A percentile compares a stretch with the other conserved stretches of the same genome.
These are phyloP conservation scores for Acmispon strigosus DNA, from an alignment of 306 rosid genomes.

Conservation along the genomic window DNA sequence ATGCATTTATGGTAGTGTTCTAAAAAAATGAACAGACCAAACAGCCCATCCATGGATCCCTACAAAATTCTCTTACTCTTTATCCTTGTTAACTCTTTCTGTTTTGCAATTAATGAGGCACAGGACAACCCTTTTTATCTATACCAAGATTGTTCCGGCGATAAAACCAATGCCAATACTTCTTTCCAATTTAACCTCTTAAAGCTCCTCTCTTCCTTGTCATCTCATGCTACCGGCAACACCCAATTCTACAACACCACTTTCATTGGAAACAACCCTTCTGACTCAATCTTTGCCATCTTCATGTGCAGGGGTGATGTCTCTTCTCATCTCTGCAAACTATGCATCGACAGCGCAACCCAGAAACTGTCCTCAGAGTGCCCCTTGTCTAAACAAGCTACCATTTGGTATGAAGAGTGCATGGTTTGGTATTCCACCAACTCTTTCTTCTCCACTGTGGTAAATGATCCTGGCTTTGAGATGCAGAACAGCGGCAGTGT, in stretches of 20 bases:
- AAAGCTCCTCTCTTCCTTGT: background rate
- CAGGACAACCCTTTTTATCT: background rate
- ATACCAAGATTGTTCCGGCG: background rate
- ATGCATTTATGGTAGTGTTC: background rate
- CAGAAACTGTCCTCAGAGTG: background rate
- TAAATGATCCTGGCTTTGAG: accelerated
- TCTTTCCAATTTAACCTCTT: background rate
- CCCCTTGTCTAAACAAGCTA: background rate
- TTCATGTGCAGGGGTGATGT: background rate
- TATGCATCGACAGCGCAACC: background rate
- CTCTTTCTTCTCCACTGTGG: background rate
- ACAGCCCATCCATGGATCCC: background rate
- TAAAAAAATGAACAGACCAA: background rate
- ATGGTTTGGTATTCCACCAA: background rate
- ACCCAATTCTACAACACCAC: background rate
- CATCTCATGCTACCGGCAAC: background rate
- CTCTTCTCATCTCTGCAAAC: background rate
- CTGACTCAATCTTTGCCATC: background rate
- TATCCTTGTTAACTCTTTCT: background rate
- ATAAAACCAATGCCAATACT: background rate
- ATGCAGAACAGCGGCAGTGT: background rate
- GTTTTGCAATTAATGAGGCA: background rate
- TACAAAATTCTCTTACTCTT: background rate
- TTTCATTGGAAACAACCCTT: background rate
- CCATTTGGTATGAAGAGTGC: background rate